Evolutionary conservation across 1,139 yeast genomes (phyloP).

Genomic region (Lodderomyces pseudojiufengensis): DNA sequence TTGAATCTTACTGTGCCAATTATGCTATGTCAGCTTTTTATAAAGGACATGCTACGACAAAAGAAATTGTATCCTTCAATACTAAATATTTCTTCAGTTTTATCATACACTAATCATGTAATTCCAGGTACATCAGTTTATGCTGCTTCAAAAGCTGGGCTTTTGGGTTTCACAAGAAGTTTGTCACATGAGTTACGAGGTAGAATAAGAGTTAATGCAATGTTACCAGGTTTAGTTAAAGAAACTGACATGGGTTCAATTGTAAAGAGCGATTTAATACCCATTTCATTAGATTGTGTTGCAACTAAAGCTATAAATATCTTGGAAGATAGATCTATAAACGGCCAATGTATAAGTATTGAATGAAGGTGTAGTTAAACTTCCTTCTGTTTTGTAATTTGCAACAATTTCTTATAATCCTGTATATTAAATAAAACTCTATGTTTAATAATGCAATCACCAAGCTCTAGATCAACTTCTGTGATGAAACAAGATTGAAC

Average conservation of each 20-base stretch:
- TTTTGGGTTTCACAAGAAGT: slow-evolving; percentile 61
- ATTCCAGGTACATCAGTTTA: slow-evolving; percentile 69
- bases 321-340: slow-evolving; percentile 28
- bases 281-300: slow-evolving; percentile 22
- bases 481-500: too few relatives aligned
- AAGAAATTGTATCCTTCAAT: slow-evolving; percentile 23
- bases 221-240: slow-evolving; percentile 68
- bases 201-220: slow-evolving; percentile 53
- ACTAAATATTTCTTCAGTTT: slow-evolving; percentile 70
- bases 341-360: slow-evolving; percentile 35
- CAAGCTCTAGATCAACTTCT: too few relatives aligned
- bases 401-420: neutral
- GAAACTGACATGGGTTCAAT: slow-evolving; percentile 68
- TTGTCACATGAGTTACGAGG: slow-evolving; percentile 62
- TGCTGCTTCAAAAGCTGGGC: slow-evolving; percentile 78
- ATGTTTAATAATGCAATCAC: neutral
- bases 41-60: slow-evolving; percentile 9
- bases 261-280: slow-evolving; percentile 15
- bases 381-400: neutral
- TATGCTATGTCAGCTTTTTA: slow-evolving; percentile 44
- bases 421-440: neutral
- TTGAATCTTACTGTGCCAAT: slow-evolving; percentile 70
- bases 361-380: slow-evolving; percentile 5
- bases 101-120: slow-evolving; percentile 45
- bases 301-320: slow-evolving; percentile 27